Percentiles rank a stretch among this genome's conserved stretches.
Conservation (phyloP, 1,284 basidiomycete genomes). For the Mycosarcoma maydis region DNA sequence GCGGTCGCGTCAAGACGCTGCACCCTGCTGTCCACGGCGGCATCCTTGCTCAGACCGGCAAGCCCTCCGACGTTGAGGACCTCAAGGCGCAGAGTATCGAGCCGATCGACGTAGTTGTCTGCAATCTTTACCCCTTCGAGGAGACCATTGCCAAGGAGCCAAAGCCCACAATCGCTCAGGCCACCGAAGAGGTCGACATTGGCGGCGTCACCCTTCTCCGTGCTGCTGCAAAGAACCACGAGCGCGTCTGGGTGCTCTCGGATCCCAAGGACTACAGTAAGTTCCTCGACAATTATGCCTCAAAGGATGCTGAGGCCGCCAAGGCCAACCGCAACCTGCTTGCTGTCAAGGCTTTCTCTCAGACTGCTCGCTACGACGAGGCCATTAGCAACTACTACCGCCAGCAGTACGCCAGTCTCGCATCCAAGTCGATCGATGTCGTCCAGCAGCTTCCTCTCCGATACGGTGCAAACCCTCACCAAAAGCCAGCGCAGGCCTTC, state of each 20-base stretch:
- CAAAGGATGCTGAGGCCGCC: conserved; percentile 68
- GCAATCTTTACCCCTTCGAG: conserved; percentile 98
- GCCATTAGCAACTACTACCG: conserved; percentile 97
- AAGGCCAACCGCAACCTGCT: conserved; percentile 81
- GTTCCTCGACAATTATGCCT: conserved; percentile 78
- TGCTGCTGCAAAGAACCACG: conserved; percentile 98
- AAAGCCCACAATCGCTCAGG: conserved; percentile 86
- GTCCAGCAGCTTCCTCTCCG: conserved; percentile 79
- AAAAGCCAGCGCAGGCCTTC: conserved; percentile 97
- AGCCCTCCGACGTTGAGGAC: conserved; percentile 61
- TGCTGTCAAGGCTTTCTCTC: conserved; percentile 96
- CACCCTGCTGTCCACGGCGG: conserved; percentile 98
- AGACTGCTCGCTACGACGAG: conserved; percentile 92
- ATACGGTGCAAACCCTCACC: conserved; percentile 98
- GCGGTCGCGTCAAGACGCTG: conserved; percentile 98
- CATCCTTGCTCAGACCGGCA: conserved; percentile 63
- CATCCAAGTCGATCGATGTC: conserved; percentile 67
- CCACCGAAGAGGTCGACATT: conserved; percentile 98
- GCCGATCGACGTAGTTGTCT: conserved; percentile 71
- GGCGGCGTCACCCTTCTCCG: conserved; percentile 97
- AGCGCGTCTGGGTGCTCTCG: conserved; percentile 76
- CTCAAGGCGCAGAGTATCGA: conserved; percentile 56
- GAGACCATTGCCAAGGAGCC: conserved; percentile 82
- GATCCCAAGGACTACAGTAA: conserved; percentile 91
- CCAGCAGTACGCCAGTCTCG: conserved; percentile 85